phyloP scores from a whole-genome alignment of 805 yeast genomes.

The Ogataea naganishii region DNA sequence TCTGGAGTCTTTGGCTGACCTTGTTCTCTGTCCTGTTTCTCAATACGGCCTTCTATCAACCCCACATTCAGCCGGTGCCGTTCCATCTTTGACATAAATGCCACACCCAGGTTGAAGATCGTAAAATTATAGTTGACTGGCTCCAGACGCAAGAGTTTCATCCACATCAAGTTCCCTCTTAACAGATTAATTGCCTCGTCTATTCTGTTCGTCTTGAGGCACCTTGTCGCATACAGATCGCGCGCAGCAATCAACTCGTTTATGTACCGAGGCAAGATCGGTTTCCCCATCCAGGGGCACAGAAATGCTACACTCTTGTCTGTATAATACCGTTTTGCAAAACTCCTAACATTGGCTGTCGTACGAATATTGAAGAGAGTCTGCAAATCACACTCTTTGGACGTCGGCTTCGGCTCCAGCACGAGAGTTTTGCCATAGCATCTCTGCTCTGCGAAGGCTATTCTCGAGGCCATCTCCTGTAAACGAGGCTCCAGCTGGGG shows the following conservation, averaged over 20 bases:
- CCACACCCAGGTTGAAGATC: constrained; percentile 19
- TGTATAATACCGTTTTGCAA: constrained; percentile 14
- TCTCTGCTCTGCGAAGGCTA: constrained; percentile 17
- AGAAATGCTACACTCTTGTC: constrained; percentile 12
- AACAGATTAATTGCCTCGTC: constrained; percentile 15
- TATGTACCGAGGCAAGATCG: constrained; percentile 63
- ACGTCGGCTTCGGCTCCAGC: constrained; percentile 3
- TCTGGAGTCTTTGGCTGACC: too few species aligned
- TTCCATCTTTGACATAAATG: constrained; percentile 16
- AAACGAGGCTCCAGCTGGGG: too few species aligned
- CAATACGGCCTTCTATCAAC: constrained; percentile 1
- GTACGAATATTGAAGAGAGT: constrained; percentile 13
- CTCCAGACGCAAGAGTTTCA: constrained; percentile 10
- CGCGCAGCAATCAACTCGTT: constrained; percentile 74
- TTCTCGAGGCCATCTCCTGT: too few species aligned
- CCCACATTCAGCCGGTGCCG: constrained; percentile 6
- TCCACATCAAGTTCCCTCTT: constrained; percentile 20
- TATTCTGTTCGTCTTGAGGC: constrained; percentile 36
- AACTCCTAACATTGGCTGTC: constrained; percentile 8
- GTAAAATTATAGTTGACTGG: constrained; percentile 14
- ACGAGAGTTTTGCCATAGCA: constrained; percentile 11
- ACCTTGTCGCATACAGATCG: constrained; percentile 66
- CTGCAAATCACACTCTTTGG: constrained; percentile 7
- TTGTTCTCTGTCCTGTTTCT: constrained; percentile 4
- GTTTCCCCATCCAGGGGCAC: constrained; percentile 15